Conservation (phyloP, 169 alveolate genomes). For the Cryptosporidium tyzzeri region DNA sequence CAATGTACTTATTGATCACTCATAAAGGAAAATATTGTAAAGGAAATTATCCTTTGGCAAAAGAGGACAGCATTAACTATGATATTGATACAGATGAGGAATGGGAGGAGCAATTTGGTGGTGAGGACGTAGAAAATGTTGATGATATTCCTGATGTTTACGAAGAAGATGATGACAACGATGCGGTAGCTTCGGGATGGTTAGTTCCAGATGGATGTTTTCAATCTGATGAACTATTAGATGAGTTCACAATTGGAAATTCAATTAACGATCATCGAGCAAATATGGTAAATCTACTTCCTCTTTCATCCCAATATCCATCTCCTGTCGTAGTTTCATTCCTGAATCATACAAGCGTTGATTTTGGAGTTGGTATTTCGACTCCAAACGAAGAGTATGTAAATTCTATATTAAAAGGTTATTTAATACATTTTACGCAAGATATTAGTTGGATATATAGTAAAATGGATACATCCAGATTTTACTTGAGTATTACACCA, state of each 20-base stretch:
- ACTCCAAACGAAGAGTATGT: slow-evolving; percentile 27
- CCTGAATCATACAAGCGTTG: slow-evolving; percentile 37
- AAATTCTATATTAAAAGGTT: slow-evolving; percentile 3
- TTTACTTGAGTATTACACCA: neutral
- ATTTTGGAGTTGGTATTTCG: slow-evolving; percentile 67
- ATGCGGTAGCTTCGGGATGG: slow-evolving; percentile 75
- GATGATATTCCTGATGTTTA: slow-evolving; percentile 34
- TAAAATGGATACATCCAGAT: neutral
- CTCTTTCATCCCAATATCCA: slow-evolving; percentile 15
- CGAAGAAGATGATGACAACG: slow-evolving; percentile 72
- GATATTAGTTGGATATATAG: slow-evolving; percentile 36
- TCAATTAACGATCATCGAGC: neutral
- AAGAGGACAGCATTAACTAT: slow-evolving; percentile 57
- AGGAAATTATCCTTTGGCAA: slow-evolving; percentile 50
- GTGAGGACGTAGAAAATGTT: slow-evolving; percentile 66
- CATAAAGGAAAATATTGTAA: slow-evolving; percentile 49
- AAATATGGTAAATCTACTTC: slow-evolving; percentile 11
- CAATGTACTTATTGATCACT: slow-evolving; percentile 51
- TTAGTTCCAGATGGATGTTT: slow-evolving; percentile 69
- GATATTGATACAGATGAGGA: slow-evolving; percentile 74
- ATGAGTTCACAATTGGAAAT: slow-evolving; percentile 13
- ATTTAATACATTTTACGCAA: slow-evolving; percentile 28
- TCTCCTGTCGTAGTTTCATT: slow-evolving; percentile 60
- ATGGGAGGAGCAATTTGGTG: slow-evolving; percentile 75
- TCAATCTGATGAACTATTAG: slow-evolving; percentile 62